Evolutionary conservation across 345 rosid species (phyloP).

Genomic region (Xanthoceras sorbifolium): DNA sequence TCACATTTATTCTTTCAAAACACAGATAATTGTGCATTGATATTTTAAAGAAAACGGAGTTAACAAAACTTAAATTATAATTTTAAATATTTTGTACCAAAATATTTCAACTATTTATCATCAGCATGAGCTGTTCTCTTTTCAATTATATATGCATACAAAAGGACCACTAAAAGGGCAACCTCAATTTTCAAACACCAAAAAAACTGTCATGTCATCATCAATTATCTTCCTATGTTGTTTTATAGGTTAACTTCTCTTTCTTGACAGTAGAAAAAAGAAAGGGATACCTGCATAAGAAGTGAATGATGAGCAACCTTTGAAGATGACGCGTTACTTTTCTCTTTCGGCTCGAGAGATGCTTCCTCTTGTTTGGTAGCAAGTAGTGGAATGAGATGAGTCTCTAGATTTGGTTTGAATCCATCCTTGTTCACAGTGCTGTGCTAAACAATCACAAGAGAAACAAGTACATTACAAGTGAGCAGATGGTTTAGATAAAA

Average conservation of each 20-base stretch:
- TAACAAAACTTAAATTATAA: background rate
- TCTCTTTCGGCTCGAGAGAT: slow-evolving; percentile 51
- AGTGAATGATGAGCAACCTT: slow-evolving; percentile 78
- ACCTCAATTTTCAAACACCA: background rate
- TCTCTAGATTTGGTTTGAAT: slow-evolving; percentile 90
- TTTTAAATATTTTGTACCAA: background rate
- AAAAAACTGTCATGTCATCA: slow-evolving; percentile 2
- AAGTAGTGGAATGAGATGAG: slow-evolving; percentile 77
- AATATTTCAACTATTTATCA: slow-evolving; percentile 9
- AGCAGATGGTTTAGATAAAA: slow-evolving; percentile 11
- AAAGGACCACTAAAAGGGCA: background rate
- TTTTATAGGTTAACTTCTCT: background rate
- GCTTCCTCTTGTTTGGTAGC: slow-evolving; percentile 63
- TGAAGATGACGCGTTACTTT: slow-evolving; percentile 39
- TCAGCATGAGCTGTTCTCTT: background rate
- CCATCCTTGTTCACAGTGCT: slow-evolving; percentile 90
- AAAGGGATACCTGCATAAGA: slow-evolving; percentile 72
- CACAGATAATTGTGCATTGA: background rate
- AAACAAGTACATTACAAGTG: slow-evolving; percentile 19
- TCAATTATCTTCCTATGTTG: slow-evolving; percentile 7
- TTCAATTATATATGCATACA: slow-evolving; percentile 5
- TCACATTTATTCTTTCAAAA: background rate
- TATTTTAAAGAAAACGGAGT: background rate
- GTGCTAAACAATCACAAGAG: slow-evolving; percentile 60
- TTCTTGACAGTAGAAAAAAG: background rate